Base-by-base conservation (phyloP, 768 basidiomycete species). In the Psilocybe sp. region DNA sequence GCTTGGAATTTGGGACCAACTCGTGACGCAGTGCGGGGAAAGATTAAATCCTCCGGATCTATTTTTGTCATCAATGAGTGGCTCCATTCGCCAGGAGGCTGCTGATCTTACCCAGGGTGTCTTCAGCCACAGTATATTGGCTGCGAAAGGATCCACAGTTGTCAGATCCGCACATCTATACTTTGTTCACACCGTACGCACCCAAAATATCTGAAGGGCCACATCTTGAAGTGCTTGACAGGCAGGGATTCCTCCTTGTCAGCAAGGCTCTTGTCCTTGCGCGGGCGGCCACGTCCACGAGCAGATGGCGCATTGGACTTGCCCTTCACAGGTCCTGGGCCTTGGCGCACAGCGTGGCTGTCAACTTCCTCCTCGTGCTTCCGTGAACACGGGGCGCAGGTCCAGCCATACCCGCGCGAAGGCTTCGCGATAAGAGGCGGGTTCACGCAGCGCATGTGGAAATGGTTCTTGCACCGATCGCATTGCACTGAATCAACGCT, bases 121-220 rank as follows among this genome's bases (percentile, higher is more conserved):
- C 94, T 66, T 93, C 89, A 31, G 92, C 92, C 44, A 91, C 80
- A 4, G 92, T 97, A 69, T 94, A 87, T 70, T 87, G 81, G 20
- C 93, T 96, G 65, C 46, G 19, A 53, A 45, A 46, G 5, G 37
- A 50, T 46, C 47, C 42, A 47, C 50, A 47, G 48, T 34, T 18
- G 55, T 13, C 20, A 47, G 20, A 12, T 13, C 32, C 38, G 40
- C 31, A 33, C 18, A 53, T 23, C 57, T 23, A 36, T 18, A 23
- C n/a, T 19, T 36, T 16, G 20, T 4, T 23, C 19, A 36, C 23
- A 28, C 42, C 57, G 19, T 16, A 69, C 88, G 68, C 66, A 94
- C 94, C 94, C 94, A 67, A 98, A 98, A 71, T 99, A 99, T 49
- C 97, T 79, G 71, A 95, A 97, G 3, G 85, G 90, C 91, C 88